Evolutionary conservation across 306 rosid genomes (phyloP), one percentile per base, ranked within the genome.

Genomic region (Lupinus albus): DNA sequence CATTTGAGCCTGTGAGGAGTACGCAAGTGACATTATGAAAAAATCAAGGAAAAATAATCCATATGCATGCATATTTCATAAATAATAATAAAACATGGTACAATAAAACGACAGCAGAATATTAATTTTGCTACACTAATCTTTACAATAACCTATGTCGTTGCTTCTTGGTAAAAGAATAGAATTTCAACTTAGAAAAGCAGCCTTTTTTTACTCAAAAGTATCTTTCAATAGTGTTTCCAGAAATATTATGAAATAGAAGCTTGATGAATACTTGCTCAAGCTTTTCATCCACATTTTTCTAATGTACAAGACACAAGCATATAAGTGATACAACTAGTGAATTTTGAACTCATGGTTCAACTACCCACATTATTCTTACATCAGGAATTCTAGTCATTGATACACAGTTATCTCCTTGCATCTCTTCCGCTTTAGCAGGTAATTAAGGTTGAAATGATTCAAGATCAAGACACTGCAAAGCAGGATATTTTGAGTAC

Each of bases 1-100:
- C 99, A 93, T 93, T 73, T 93, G 99, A 55, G 97, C 99, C 99
- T 93, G 85, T 30, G 58, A 63, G 46, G 48, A 60, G 72, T 44
- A 51, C 67, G 21, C 46, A 47, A 45, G 72, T 72, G 11, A 17
- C 59, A 69, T n/a, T 8, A 53, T 50, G 1, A 68, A 67, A 67
- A 14, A 67, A 25, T 32, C 68, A 61, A 52, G 0, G 21, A 8
- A 36, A 1, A 41, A 52, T 28, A n/a, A 15, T 39, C 6, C 2
- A 35, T 7, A 36, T 45, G 47, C 59, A 72, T 46, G 15, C 30
- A 30, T 50, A 41, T 46, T 41, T 49, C 48, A 13, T 32, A 49
- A 68, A n/a, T 51, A 42, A 25, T 38, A n/a, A n/a, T 51, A 42
- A 25, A 28, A n/a, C 18, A 59, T 11, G 59, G 14, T 35, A 53